A percentile compares a stretch with the other conserved stretches of the same genome.
Evolutionary conservation across 352 stramenopile species (phyloP).

Genomic region (Stephanocyclus meneghinianus): DNA sequence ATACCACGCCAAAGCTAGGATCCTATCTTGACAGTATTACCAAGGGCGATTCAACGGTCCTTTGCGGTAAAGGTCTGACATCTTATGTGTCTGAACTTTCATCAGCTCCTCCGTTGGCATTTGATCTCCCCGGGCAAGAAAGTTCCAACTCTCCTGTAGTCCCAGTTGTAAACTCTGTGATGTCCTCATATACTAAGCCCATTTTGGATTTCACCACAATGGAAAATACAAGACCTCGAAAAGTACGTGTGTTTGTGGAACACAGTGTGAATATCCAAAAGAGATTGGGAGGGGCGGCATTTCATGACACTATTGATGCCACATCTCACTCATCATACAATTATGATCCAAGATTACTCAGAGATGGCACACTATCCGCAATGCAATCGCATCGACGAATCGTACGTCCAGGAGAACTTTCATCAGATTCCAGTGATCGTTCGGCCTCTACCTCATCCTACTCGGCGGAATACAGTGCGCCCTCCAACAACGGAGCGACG

Average conservation of each 20-base stretch:
- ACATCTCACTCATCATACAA: not conserved
- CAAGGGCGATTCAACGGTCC: not conserved
- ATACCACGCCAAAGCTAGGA: not conserved
- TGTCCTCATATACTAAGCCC: not conserved
- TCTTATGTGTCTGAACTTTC: conserved; percentile 7
- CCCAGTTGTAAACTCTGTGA: not conserved
- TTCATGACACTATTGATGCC: too few species aligned
- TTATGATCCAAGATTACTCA: not conserved
- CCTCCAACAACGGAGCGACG: too few species aligned
- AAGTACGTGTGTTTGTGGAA: not conserved
- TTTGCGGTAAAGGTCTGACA: not conserved
- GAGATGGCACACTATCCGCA: too few species aligned
- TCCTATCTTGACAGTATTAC: conserved; percentile 10
- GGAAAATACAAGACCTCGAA: not conserved
- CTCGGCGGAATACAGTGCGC: too few species aligned
- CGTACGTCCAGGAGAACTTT: too few species aligned
- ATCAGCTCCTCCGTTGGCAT: not conserved
- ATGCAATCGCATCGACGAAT: too few species aligned
- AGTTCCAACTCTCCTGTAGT: not conserved
- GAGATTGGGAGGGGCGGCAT: not conserved
- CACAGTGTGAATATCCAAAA: not conserved
- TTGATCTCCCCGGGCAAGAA: conserved; percentile 1
- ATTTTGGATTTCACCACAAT: not conserved
- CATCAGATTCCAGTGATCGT: too few species aligned
- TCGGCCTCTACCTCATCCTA: too few species aligned